Evolutionary conservation across 306 rosid genomes (phyloP).

Genomic region (Potentilla sterilis): DNA sequence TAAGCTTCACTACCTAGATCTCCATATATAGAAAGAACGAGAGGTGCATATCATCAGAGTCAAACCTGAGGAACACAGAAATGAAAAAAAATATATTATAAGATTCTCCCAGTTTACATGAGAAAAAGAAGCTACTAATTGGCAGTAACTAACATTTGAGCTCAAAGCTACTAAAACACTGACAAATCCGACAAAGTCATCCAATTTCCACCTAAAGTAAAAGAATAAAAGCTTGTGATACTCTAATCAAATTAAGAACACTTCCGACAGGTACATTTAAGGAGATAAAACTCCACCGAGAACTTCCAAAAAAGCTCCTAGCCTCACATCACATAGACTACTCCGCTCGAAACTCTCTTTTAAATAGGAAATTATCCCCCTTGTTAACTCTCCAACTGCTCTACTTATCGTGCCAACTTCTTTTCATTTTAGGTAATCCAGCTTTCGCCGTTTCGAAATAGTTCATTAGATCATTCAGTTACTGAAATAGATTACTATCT

Average conservation of each 20-base stretch:
- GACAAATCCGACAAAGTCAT: not conserved
- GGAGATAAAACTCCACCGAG: conserved; percentile 1
- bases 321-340: conserved; percentile 1
- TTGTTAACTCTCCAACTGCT: not conserved
- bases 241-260: conserved; percentile 13
- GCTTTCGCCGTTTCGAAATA: not conserved
- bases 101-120: conserved; percentile 4
- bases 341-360: not conserved
- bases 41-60: not conserved
- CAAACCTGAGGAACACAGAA: conserved; percentile 13
- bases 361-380: not conserved
- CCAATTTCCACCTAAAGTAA: not conserved
- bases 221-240: conserved; percentile 6
- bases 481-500: conserved; percentile 17
- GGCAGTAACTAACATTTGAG: conserved; percentile 2
- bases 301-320: conserved; percentile 3
- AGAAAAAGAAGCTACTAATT: conserved; percentile 1
- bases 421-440: not conserved
- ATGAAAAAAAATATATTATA: conserved; percentile 3
- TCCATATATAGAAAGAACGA: not conserved
- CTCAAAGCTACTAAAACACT: not conserved
- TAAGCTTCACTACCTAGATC: conserved; percentile 44
- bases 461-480: conserved; percentile 11
- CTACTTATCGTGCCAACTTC: not conserved
- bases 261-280: not conserved